Evolutionary conservation across 2,329 filamentous ascomycete genomes (phyloP).

Genomic region (Neodidymelliopsis sp.): DNA sequence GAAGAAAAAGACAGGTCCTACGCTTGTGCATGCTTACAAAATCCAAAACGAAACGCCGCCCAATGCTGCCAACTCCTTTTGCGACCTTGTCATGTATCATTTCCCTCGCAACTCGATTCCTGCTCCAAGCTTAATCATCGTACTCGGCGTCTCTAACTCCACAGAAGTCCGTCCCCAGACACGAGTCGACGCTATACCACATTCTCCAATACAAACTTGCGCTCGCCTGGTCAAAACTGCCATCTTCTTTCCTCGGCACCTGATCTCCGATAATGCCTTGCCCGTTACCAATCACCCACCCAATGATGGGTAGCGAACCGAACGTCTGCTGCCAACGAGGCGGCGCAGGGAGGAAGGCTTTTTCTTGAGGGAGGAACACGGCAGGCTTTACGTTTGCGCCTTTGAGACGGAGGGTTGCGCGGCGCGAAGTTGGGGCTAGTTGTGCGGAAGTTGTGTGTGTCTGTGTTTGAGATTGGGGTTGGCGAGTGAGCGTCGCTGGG

Average conservation of each 20-base stretch:
- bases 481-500: conserved; percentile 40
- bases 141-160: conserved; percentile 63
- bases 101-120: neutral
- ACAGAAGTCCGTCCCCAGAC: conserved; percentile 68
- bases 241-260: conserved; percentile 74
- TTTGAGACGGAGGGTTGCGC: conserved; percentile 39
- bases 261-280: conserved; percentile 75
- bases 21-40: neutral
- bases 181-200: conserved; percentile 64
- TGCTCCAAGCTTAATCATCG: conserved; percentile 36
- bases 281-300: conserved; percentile 53
- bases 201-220: conserved; percentile 68
- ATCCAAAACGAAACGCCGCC: conserved; percentile 22
- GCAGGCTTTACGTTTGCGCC: conserved; percentile 49
- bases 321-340: conserved; percentile 52
- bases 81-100: conserved; percentile 6
- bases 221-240: conserved; percentile 77
- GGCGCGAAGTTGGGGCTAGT: conserved; percentile 28
- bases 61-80: conserved; percentile 19
- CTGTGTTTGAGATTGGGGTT: conserved; percentile 32
- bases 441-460: conserved; percentile 30
- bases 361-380: conserved; percentile 53
- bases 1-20: neutral
- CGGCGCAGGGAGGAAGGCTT: conserved; percentile 55
- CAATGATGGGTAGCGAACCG: conserved; percentile 60